Base-by-base conservation (phyloP, 1,139 yeast species). In the Suhomyces ambrosiae region DNA sequence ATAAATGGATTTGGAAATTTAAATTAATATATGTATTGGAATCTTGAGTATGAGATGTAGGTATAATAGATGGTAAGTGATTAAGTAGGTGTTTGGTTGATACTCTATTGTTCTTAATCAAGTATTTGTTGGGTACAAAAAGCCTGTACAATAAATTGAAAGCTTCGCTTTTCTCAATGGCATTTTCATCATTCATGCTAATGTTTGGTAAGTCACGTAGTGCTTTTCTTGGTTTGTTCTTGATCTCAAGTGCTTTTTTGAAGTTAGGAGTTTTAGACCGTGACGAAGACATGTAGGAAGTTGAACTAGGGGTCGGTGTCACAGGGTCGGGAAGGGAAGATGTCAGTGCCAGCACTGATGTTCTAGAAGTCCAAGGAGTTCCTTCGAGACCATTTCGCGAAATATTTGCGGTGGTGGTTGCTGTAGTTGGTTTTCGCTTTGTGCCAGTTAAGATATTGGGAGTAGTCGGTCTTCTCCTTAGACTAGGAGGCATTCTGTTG, bases 1-100 rank as follows among this genome's bases (percentile, higher is more conserved):
- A 65, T 35, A 69, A 46, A 45, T 71, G 76, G 13, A 71, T 38
- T 39, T 67, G 63, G 32, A 68, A 55, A 41, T 69, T 68, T 12
- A 68, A 48, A 21, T 52, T 42, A 7, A 41, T 17, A 24, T 45
- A 42, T 5, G 46, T 38, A 12, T 45, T 41, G 3, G 46, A 39
- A 8, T 48, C 43, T 7, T 30, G 34, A 6, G 36, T 30, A 16
- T 40, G 23, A 4, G 62, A 52, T n/a, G 50, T 41, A 8, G 44
- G 40, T 10, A 56, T 50, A 7, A 61, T 43, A 7, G 33, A 38
- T 1, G 73, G 74, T 8, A 70, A 50, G 36, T 60, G 55, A 30
- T 47, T 50, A 14, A 55, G 42, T 13, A 69, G 49, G 30, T 58
- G 62, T 23, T 54, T 53, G 16, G 58, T 39, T n/a, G 62, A 53